Evolutionary conservation across 2,329 filamentous ascomycete species (phyloP), one percentile per base, ranked within the genome.

Genomic region (Cercospora beticola): DNA sequence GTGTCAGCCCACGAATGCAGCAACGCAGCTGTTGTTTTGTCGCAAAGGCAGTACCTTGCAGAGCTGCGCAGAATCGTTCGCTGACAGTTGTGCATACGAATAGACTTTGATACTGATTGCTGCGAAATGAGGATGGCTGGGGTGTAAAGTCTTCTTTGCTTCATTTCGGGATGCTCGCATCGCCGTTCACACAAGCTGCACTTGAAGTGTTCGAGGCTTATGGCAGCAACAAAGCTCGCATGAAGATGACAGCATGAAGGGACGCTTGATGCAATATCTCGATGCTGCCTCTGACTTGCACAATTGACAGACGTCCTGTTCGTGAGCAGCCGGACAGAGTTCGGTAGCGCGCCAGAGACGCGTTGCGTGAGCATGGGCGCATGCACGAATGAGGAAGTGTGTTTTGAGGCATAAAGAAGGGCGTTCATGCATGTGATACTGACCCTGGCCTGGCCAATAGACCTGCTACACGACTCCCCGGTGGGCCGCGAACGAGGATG

Each of bases 351-450:
- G 56, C 56, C 56, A 59, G 28, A 59, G 56, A 33, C 56, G 56
- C 56, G 56, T 59, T 59, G 56, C 8, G n/a, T n/a, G 16, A 12
- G 31, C 56, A 59, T 59, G 60, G 60, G 36, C 60, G 21, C 26
- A 33, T 62, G 60, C 36, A 56, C 49, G 52, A 57, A 57, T 62
- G 56, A 57, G 62, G 66, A 58, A 65, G 66, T 65, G 46, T 68
- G 67, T 68, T 68, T 31, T 65, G 62, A 65, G 52, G 62, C 62
- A 43, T 46, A 62, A 61, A 66, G 33, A 62, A 59, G 43, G 66
- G 43, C 56, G 40, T 57, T 46, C 61, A 68, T 68, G 67, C 67
- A 68, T 62, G 67, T 63, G 67, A 65, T 36, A 62, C 62, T 62
- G 52, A 23, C 21, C 43, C 46, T 49, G n/a, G 36, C 28, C 46